A percentile compares a stretch with the other conserved stretches of the same genome.
Evolutionary conservation across 2,329 filamentous ascomycete genomes (phyloP).

Genomic region (Sordariomycetes sp.): DNA sequence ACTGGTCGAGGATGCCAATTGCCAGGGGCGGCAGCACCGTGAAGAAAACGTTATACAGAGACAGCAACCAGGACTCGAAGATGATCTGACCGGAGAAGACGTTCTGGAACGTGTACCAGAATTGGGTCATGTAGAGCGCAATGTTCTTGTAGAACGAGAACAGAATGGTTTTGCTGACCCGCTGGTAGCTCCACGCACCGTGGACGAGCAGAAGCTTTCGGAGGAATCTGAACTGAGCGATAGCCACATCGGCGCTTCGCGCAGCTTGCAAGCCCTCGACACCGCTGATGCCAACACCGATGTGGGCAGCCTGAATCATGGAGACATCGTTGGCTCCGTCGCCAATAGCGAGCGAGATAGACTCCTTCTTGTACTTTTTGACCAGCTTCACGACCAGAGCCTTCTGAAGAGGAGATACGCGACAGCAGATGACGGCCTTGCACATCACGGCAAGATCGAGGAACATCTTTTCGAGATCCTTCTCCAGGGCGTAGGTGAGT

Average conservation of each 20-base stretch:
- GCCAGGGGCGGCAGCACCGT: slow-evolving; percentile 89
- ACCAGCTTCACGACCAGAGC: slow-evolving; percentile 96
- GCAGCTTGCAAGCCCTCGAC: slow-evolving; percentile 95
- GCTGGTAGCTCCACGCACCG: slow-evolving; percentile 95
- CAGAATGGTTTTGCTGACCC: slow-evolving; percentile 91
- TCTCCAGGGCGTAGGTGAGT: slow-evolving; percentile 84
- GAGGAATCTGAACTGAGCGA: slow-evolving; percentile 91
- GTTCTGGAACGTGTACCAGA: slow-evolving; percentile 99
- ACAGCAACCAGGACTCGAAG: slow-evolving; percentile 98
- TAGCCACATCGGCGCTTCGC: slow-evolving; percentile 88
- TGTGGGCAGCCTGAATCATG: slow-evolving; percentile 98
- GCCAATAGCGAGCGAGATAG: slow-evolving; percentile 89
- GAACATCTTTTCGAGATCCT: slow-evolving; percentile 87
- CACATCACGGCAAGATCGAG: slow-evolving; percentile 89
- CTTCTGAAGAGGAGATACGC: slow-evolving; percentile 94
- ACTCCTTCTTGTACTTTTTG: slow-evolving; percentile 81
- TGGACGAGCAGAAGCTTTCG: slow-evolving; percentile 92
- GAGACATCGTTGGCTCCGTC: slow-evolving; percentile 99
- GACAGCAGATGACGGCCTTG: slow-evolving; percentile 97
- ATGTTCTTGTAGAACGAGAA: slow-evolving; percentile 99
- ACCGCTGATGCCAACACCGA: slow-evolving; percentile 94
- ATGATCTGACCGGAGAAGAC: slow-evolving; percentile 96
- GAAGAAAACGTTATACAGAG: slow-evolving; percentile 98
- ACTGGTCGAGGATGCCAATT: slow-evolving; percentile 95
- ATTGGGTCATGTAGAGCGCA: slow-evolving; percentile 96